Base-by-base conservation (phyloP, 441 rosid species). In the Brassica hybrid region DNA sequence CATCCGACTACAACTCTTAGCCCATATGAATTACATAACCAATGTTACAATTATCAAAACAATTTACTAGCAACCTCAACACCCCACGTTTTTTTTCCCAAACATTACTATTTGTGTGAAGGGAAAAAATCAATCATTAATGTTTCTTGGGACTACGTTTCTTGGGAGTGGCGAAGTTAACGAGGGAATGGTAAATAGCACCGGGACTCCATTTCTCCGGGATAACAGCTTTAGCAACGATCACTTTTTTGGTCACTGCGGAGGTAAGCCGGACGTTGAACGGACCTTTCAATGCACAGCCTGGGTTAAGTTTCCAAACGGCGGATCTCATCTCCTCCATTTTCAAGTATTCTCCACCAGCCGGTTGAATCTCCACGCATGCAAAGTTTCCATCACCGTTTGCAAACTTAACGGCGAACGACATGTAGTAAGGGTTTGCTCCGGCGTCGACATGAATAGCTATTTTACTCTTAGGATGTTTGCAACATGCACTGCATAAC, bases 301-400 rank as follows among this genome's bases (percentile, higher is more conserved):
- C 90, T 0, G 86, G 57, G 74, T 85, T 79, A 7, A 87, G 78
- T 48, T 74, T 83, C 97, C 96, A 90, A 23, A 86, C 88, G 0
- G 94, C 92, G 45, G 93, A 91, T 88, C 90, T 88, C 7, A 87
- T 85, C 48, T 69, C 79, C 45, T 85, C 85, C 94, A 90, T 86
- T 10, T 88, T 76, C 23, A 83, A 2, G 86, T 88, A 90, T n/a
- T 78, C 72, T 5, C 41, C 67, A 0, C 87, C 88, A 10, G 65
- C 61, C 50, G 86, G 83, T 78, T 86, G 75, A 38, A 89, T 27
- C 16, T 84, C 84, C 2, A 87, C 83, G 2, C 79, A 73, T 0
- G 77, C 73, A 23, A 89, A 80, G 14, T 86, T 87, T 5, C 88
- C 94, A 18, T 89, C 92, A 11, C 91, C 92, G 25, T 88, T 72